Conservation (phyloP, 1,139 yeast species). For the Magnusiomyces sp. region DNA sequence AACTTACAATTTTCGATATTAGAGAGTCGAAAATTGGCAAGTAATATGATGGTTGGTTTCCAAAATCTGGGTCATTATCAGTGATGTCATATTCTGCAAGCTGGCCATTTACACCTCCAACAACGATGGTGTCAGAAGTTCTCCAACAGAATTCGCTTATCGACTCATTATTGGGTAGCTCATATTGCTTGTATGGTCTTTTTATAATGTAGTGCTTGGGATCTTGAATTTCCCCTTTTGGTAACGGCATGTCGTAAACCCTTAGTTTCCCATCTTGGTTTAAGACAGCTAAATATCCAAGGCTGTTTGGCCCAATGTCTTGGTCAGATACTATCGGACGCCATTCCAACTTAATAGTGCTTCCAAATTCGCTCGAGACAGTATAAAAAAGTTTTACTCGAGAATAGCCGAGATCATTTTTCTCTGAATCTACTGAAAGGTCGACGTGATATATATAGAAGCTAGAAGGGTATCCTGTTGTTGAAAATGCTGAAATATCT, state of each 20-base stretch:
- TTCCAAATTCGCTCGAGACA: conserved; percentile 45
- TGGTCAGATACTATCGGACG: conserved; percentile 27
- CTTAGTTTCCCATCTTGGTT: conserved; percentile 60
- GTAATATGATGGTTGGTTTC: conserved; percentile 41
- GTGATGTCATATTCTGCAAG: conserved; percentile 52
- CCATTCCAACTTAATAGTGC: conserved; percentile 48
- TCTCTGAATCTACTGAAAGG: conserved; percentile 5
- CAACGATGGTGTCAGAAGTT: conserved; percentile 41
- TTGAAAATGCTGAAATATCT: conserved; percentile 19
- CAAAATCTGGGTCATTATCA: conserved; percentile 13
- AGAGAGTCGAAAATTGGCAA: conserved; percentile 44
- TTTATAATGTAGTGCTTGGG: too few relatives aligned
- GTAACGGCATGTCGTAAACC: conserved; percentile 35
- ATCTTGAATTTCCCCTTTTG: too few relatives aligned
- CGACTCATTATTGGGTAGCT: too few relatives aligned
- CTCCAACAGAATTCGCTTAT: conserved; percentile 52
- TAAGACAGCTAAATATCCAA: conserved; percentile 44
- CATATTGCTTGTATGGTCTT: too few relatives aligned
- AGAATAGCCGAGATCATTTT: conserved; percentile 30
- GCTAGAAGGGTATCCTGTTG: conserved; percentile 17
- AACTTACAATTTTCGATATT: conserved; percentile 36
- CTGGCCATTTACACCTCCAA: conserved; percentile 60
- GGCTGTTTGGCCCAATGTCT: conserved; percentile 22
- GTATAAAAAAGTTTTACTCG: conserved; percentile 27
- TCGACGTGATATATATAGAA: conserved; percentile 21